These are phyloP conservation scores for Elongisporangium prolatum DNA, from an alignment of 352 stramenopile genomes.

Conservation along the genomic window DNA sequence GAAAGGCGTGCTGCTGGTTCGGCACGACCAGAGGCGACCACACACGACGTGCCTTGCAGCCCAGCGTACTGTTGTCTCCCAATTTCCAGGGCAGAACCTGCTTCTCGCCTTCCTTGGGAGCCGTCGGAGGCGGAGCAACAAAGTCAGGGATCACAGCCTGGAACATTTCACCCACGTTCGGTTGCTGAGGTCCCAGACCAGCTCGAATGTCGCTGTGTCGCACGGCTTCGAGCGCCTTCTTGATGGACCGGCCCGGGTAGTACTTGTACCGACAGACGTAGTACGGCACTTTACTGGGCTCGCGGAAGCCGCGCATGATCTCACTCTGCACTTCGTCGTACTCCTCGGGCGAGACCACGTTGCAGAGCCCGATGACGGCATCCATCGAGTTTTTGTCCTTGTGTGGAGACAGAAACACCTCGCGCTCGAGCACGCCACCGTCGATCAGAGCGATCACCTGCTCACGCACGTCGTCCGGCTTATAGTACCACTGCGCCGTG, in stretches of 20 bases:
- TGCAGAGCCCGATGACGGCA: conserved; percentile 66
- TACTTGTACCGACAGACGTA: conserved; percentile 85
- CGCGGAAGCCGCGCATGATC: conserved; percentile 63
- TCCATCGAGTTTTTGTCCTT: conserved; percentile 84
- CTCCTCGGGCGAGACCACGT: conserved; percentile 70
- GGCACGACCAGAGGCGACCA: conserved; percentile 61
- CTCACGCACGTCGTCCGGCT: conserved; percentile 61
- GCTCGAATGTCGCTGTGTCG: conserved; percentile 69
- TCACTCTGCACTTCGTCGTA: conserved; percentile 68
- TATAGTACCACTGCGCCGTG: conserved; percentile 85
- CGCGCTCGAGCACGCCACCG: conserved; percentile 52
- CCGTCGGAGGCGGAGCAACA: conserved; percentile 10
- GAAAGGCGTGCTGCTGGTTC: conserved; percentile 34
- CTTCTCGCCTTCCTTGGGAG: conserved; percentile 7
- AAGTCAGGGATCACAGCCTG: conserved; percentile 52
- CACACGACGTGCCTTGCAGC: conserved; percentile 36
- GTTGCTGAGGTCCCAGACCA: conserved; percentile 53
- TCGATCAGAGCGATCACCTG: conserved; percentile 58
- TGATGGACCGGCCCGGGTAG: conserved; percentile 56
- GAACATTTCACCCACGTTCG: conserved; percentile 59
- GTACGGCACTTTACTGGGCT: conserved; percentile 49
- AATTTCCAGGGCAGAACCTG: conserved; percentile 25
- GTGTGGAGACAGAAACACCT: conserved; percentile 82
- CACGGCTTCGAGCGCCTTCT: conserved; percentile 62
- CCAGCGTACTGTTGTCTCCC: conserved; percentile 10